phyloP scores from a whole-genome alignment of 2,329 filamentous ascomycete species.

The Colletotrichum shisoi region DNA sequence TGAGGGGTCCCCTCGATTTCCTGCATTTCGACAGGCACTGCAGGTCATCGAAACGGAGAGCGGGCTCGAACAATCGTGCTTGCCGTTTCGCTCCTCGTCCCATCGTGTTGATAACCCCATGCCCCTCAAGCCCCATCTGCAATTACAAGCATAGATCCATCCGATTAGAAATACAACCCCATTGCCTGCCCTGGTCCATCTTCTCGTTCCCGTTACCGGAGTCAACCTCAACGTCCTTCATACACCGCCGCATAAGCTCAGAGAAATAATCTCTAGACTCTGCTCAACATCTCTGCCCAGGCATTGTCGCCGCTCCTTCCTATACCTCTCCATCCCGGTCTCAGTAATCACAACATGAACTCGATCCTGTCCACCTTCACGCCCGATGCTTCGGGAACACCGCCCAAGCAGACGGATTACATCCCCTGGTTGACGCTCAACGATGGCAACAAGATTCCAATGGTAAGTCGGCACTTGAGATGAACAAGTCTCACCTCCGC shows the following conservation, averaged over 20 bases:
- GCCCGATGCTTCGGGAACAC: constrained; percentile 51
- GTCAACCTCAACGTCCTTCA: background rate
- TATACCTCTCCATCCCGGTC: background rate
- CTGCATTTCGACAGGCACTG: constrained; percentile 1
- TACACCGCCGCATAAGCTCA: constrained; percentile 9
- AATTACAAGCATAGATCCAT: constrained; percentile 1
- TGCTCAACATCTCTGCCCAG: constrained; percentile 15
- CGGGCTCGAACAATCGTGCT: background rate
- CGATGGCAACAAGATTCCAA: constrained; percentile 75
- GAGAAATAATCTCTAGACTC: constrained; percentile 1
- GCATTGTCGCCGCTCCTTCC: constrained; percentile 22
- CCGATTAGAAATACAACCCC: constrained; percentile 28
- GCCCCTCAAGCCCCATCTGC: constrained; percentile 6
- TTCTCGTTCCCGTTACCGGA: background rate
- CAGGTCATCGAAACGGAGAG: constrained; percentile 20
- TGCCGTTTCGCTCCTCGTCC: constrained; percentile 6
- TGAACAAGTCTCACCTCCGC: background rate
- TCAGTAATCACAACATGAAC: constrained; percentile 49
- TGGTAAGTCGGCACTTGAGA: constrained; percentile 56
- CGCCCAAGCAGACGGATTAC: constrained; percentile 53
- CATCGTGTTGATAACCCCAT: constrained; percentile 11
- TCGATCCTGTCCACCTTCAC: constrained; percentile 53
- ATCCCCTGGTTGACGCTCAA: constrained; percentile 73
- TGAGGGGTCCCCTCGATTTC: background rate
- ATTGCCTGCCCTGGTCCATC: background rate